Conservation (phyloP, 2,329 filamentous ascomycete species). For the Ophiostoma tasmaniense region DNA sequence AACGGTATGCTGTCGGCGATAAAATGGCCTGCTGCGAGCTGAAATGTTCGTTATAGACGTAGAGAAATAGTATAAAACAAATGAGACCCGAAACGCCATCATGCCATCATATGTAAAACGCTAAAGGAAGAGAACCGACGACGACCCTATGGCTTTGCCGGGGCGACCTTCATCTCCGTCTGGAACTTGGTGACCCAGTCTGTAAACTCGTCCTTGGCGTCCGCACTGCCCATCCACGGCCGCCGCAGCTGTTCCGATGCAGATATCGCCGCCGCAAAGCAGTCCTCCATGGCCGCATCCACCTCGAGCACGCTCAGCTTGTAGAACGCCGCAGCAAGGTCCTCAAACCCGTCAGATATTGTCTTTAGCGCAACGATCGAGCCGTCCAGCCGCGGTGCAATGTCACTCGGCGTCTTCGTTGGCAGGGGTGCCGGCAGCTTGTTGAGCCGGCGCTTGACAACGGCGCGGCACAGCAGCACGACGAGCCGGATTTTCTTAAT, state of each 20-base stretch:
- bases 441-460: conserved; percentile 61
- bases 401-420: conserved; percentile 21
- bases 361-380: conserved; percentile 47
- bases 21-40: too few relatives aligned
- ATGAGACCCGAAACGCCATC: background rate
- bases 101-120: background rate
- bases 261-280: conserved; percentile 50
- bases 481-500: conserved; percentile 59
- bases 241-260: conserved; percentile 47
- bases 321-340: conserved; percentile 66
- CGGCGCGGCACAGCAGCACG: conserved; percentile 58
- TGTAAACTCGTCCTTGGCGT: conserved; percentile 63
- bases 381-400: conserved; percentile 43
- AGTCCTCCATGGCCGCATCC: conserved; percentile 48
- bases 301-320: conserved; percentile 53
- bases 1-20: too few relatives aligned
- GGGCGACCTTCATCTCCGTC: conserved; percentile 16
- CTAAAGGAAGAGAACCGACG: background rate
- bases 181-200: conserved; percentile 60
- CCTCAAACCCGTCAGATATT: conserved; percentile 60
- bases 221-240: conserved; percentile 47
- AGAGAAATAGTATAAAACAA: background rate
- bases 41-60: too few relatives aligned
- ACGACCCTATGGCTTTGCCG: background rate
- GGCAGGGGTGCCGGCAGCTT: conserved; percentile 42